Conservation (phyloP, 2,329 filamentous ascomycete species). For the Paraphoma chrysanthemicola region DNA sequence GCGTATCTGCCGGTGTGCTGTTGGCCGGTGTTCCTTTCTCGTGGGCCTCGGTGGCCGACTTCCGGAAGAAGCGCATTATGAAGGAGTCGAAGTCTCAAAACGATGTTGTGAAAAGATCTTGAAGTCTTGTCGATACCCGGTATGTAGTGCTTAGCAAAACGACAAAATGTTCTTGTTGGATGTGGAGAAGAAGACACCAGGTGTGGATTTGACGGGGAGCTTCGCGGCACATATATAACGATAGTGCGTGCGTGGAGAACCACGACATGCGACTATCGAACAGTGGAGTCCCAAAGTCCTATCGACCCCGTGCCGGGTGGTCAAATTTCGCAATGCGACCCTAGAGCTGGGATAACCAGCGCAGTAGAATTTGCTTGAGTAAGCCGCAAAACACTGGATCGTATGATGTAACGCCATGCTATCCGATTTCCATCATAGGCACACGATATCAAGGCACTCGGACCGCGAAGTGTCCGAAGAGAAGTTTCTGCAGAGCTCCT, state of each 20-base stretch:
- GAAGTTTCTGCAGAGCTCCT: slow-evolving; percentile 19
- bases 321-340: slow-evolving; percentile 18
- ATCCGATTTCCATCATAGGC: slow-evolving; percentile 11
- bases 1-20: slow-evolving; percentile 31
- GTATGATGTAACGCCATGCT: slow-evolving; percentile 29
- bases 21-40: slow-evolving; percentile 36
- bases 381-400: slow-evolving; percentile 25
- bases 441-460: slow-evolving; percentile 2
- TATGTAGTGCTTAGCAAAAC: neutral
- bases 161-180: neutral
- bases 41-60: slow-evolving; percentile 19
- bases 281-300: slow-evolving; percentile 31
- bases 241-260: slow-evolving; percentile 22
- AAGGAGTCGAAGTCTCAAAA: slow-evolving; percentile 7
- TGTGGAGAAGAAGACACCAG: slow-evolving; percentile 16
- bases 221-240: slow-evolving; percentile 24
- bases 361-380: slow-evolving; percentile 16
- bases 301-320: slow-evolving; percentile 20
- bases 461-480: slow-evolving; percentile 13
- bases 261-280: slow-evolving; percentile 15
- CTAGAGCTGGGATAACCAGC: slow-evolving; percentile 13
- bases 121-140: too few species aligned
- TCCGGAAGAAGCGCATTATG: slow-evolving; percentile 34
- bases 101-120: neutral
- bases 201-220: slow-evolving; percentile 27